Percentiles rank a stretch among this genome's conserved stretches.
These are phyloP conservation scores for Anthoceros angustus DNA, from an alignment of 225 moss, liverwort and hornwort genomes.

Conservation along the genomic window DNA sequence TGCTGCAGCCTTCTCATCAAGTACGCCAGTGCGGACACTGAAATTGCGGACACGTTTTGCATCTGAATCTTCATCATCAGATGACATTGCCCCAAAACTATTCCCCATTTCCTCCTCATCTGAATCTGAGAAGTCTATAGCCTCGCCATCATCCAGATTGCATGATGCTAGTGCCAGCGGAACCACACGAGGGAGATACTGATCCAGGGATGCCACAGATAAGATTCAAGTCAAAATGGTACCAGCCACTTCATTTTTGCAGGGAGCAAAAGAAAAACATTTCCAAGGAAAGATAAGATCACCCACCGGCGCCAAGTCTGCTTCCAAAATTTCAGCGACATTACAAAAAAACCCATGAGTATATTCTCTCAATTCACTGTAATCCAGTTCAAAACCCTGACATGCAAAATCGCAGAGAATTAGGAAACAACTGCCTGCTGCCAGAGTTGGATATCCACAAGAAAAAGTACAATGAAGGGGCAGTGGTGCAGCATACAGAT, in stretches of 20 bases:
- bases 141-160: conserved; percentile 95
- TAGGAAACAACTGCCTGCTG: too few relatives aligned
- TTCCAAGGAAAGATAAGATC: not conserved
- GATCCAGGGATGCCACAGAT: not conserved
- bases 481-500: conserved; percentile 25
- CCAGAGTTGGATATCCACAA: too few relatives aligned
- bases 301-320: conserved; percentile 53
- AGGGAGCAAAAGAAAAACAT: not conserved
- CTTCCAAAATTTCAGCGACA: conserved; percentile 86
- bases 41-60: conserved; percentile 71
- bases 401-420: not conserved
- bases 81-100: conserved; percentile 54
- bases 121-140: conserved; percentile 68
- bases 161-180: conserved; percentile 90
- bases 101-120: conserved; percentile 56
- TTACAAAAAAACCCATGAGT: conserved; percentile 98
- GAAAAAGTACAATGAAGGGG: not conserved
- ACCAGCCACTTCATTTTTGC: not conserved
- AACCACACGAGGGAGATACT: conserved; percentile 91
- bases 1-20: conserved; percentile 98
- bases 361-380: conserved; percentile 90
- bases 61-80: conserved; percentile 60
- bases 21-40: conserved; percentile 93
- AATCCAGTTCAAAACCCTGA: conserved; percentile 82
- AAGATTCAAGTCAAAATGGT: not conserved